Evolutionary conservation across 1,139 yeast species (phyloP).

Genomic region (Scheffersomyces insectosa): DNA sequence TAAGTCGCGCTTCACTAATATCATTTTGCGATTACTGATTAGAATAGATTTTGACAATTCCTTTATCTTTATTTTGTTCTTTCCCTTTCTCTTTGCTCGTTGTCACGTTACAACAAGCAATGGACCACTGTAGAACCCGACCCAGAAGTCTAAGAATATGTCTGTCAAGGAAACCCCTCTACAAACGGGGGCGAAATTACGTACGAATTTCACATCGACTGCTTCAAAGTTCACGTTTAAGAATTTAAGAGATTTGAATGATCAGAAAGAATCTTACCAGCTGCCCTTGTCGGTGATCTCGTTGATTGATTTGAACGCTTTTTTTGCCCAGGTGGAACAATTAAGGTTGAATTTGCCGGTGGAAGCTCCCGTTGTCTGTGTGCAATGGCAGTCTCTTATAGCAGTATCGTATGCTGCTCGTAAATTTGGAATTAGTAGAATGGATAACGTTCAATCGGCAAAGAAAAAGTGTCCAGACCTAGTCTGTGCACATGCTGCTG

Average conservation of each 20-base stretch:
- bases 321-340: conserved; percentile 93
- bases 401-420: conserved; percentile 93
- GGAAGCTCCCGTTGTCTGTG: conserved; percentile 87
- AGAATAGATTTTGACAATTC: too few species aligned
- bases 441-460: conserved; percentile 73
- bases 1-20: too few species aligned
- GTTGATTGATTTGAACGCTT: conserved; percentile 90
- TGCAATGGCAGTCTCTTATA: conserved; percentile 87
- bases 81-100: too few species aligned
- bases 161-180: conserved; percentile 1
- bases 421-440: conserved; percentile 74
- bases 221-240: conserved; percentile 38
- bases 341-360: conserved; percentile 62
- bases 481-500: conserved; percentile 89
- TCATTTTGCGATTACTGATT: too few species aligned
- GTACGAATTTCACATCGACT: neutral
- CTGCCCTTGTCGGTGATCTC: conserved; percentile 83
- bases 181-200: neutral
- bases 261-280: conserved; percentile 43
- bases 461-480: conserved; percentile 71
- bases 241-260: conserved; percentile 50
- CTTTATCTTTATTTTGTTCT: too few species aligned
- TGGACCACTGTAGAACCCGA: neutral
- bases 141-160: neutral
- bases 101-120: too few species aligned